Conservation (phyloP, 2,329 filamentous ascomycete genomes). For the Alternaria conjuncta region DNA sequence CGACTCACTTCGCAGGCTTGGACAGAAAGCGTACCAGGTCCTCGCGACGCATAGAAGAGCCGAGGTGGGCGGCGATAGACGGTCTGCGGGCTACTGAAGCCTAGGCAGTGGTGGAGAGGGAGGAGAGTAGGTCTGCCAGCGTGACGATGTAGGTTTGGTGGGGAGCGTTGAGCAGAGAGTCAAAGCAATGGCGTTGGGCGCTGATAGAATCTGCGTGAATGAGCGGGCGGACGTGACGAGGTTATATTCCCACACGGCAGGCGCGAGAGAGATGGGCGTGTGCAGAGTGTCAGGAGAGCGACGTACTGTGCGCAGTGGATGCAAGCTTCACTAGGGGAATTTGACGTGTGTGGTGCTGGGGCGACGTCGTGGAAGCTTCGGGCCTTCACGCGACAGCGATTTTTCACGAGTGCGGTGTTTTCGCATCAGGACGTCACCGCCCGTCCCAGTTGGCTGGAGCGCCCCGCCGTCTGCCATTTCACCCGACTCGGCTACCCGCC, state of each 20-base stretch:
- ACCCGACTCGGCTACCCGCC: slow-evolving; percentile 2
- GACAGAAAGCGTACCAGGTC: slow-evolving; percentile 92
- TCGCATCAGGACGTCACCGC: slow-evolving; percentile 23
- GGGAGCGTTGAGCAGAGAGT: slow-evolving; percentile 8
- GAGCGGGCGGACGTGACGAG: slow-evolving; percentile 1
- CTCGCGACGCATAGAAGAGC: slow-evolving; percentile 82
- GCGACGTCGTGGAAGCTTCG: slow-evolving; percentile 13
- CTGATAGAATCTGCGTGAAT: slow-evolving; percentile 10
- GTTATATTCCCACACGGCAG: not conserved
- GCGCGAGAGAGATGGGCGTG: not conserved
- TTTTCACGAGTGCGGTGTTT: slow-evolving; percentile 28
- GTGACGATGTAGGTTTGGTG: slow-evolving; percentile 31
- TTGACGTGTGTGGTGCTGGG: slow-evolving; percentile 5
- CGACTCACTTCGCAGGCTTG: slow-evolving; percentile 86
- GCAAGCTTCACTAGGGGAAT: slow-evolving; percentile 3
- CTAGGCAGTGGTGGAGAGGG: slow-evolving; percentile 38
- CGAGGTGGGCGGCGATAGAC: slow-evolving; percentile 24
- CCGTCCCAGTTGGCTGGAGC: slow-evolving; percentile 17
- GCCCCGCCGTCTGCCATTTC: slow-evolving; percentile 6
- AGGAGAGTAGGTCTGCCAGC: slow-evolving; percentile 39
- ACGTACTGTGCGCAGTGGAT: slow-evolving; percentile 12
- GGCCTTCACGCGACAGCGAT: slow-evolving; percentile 24
- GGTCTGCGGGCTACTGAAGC: slow-evolving; percentile 47
- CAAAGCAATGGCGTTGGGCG: slow-evolving; percentile 29
- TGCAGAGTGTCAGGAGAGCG: not conserved